phyloP scores from a whole-genome alignment of 2,329 filamentous ascomycete species.

The Pseudocercospora fijiensis region DNA sequence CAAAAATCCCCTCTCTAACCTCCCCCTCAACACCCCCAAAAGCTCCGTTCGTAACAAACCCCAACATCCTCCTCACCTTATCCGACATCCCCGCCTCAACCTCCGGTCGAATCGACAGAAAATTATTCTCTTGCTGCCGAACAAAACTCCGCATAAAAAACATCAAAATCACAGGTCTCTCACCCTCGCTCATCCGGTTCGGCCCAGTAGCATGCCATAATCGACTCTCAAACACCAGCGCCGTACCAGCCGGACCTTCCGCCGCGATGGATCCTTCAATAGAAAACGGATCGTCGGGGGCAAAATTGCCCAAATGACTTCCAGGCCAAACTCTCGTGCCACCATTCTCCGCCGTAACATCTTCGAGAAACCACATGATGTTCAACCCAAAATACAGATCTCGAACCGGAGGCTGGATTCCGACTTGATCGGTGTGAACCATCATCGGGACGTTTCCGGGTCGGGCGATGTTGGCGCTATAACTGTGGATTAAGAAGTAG shows the following conservation, averaged over 20 bases:
- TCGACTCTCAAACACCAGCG: background rate
- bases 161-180: background rate
- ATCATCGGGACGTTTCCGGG: background rate
- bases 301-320: background rate
- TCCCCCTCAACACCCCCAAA: background rate
- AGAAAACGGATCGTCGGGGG: background rate
- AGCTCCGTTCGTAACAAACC: background rate
- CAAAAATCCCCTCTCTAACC: background rate
- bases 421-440: background rate
- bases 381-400: background rate
- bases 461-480: background rate
- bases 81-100: background rate
- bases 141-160: background rate
- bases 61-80: background rate
- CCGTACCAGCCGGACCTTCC: background rate
- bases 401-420: background rate
- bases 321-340: background rate
- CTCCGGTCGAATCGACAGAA: background rate
- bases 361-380: background rate
- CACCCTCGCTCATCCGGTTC: background rate
- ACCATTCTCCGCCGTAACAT: background rate
- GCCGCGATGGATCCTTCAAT: background rate
- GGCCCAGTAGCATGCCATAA: background rate
- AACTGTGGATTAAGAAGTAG: background rate
- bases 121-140: background rate